phyloP scores from a whole-genome alignment of 148 eudicot species.

The Cornus controversa region DNA sequence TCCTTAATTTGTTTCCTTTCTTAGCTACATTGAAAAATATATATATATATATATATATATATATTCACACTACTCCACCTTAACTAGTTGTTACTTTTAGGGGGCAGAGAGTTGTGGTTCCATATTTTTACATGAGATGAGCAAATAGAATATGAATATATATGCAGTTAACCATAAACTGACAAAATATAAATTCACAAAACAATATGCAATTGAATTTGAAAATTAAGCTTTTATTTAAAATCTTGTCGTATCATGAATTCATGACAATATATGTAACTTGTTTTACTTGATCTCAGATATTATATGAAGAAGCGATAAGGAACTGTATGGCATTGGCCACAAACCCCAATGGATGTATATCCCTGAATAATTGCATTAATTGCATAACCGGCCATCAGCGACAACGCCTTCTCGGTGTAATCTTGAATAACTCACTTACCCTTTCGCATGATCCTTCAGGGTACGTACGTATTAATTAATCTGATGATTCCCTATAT shows the following conservation, averaged over 20 bases:
- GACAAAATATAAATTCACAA: no score
- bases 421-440: constrained; percentile 5
- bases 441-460: constrained; percentile 16
- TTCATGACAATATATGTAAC: not conserved
- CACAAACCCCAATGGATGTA: constrained; percentile 12
- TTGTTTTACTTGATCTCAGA: constrained; percentile 1
- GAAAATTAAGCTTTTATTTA: not conserved
- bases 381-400: not conserved
- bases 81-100: no score
- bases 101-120: no score
- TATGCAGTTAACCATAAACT: no score
- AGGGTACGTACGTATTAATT: constrained; percentile 19
- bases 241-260: no score
- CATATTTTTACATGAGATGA: no score
- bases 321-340: not conserved
- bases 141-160: no score
- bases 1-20: not conserved
- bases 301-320: not conserved
- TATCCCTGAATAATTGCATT: constrained; percentile 10
- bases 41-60: not conserved
- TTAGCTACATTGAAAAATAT: no score
- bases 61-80: no score
- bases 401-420: not conserved
- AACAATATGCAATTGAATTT: not conserved
- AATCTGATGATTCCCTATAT: no score